Base-by-base conservation (phyloP, 2,329 filamentous ascomycete species). In the Nemania sp. region DNA sequence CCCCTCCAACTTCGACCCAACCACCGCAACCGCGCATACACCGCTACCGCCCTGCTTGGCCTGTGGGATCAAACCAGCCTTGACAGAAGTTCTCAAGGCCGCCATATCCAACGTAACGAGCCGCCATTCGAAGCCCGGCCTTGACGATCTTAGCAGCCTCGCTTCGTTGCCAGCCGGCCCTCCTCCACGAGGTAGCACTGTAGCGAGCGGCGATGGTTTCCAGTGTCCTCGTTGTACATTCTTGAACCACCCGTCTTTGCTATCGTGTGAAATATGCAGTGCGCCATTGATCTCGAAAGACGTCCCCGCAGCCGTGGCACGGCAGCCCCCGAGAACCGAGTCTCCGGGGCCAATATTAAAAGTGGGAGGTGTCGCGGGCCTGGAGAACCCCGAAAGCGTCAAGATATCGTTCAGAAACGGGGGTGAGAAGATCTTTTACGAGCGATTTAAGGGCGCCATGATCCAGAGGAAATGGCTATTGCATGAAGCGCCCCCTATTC, bases 391-490 rank as follows among this genome's bases (percentile, higher is more conserved):
- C 2, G 91, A 96, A 65, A 89, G 85, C 65, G 86, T 98, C 68
- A 99, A 97, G 73, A 79, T 99, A 40, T 98, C 95, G 0, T 99
- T 99, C 69, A 88, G 95, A 34, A 86, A 82, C 35, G 93, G 94
- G 2, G 95, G 95, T 0, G 94, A 93, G 62, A 94, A 92, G 75
- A 89, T 92, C 5, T 97, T 99, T 66, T 87, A 90, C 67, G 95
- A 98, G 68, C 85, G 93, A 49, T 81, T 99, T 2, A 98, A 96
- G 71, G 87, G 87, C 6, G 90, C 92, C 9, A 85, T 98, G 75
- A 88, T 92, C 1, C 95, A 99, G 74, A 86, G 95, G 13, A 98
- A 98, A 80, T 99, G 95, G 95, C 83, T 99, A 2, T 82, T 97
- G 0, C 90, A 95, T 57, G 89, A 90, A 71, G 95, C 95, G 0